Conservation (phyloP, 192 early-diverging fungal genomes). For the Backusella circina region DNA sequence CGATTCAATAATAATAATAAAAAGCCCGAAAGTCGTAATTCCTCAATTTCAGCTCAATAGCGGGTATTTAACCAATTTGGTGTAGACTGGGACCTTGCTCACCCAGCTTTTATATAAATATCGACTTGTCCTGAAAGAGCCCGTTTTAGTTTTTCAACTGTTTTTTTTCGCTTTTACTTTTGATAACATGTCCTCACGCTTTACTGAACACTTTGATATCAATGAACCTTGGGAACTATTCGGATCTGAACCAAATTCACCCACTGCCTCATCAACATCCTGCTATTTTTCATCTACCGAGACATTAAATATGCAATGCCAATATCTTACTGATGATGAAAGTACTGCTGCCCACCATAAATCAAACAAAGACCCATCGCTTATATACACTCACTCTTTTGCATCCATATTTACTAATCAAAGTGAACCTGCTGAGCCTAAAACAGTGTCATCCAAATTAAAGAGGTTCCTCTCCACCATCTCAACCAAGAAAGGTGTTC, state of each 20-base stretch:
- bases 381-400: neutral
- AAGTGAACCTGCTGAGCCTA: neutral
- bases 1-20: neutral
- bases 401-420: neutral
- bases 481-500: neutral
- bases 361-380: neutral
- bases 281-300: neutral
- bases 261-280: neutral
- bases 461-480: slow-evolving; percentile 1
- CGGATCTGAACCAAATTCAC: neutral
- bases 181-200: neutral
- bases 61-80: neutral
- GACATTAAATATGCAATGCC: neutral
- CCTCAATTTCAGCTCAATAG: neutral
- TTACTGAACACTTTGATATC: slow-evolving; percentile 8
- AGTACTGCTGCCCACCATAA: too few species aligned
- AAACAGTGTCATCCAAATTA: neutral
- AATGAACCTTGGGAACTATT: neutral
- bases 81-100: neutral
- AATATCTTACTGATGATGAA: neutral
- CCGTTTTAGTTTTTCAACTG: neutral
- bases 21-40: neutral
- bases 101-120: neutral
- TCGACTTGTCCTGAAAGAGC: neutral
- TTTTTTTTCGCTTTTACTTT: neutral